phyloP scores from a whole-genome alignment of 768 basidiomycete species.

The Pilatotrama ljubarskyi region DNA sequence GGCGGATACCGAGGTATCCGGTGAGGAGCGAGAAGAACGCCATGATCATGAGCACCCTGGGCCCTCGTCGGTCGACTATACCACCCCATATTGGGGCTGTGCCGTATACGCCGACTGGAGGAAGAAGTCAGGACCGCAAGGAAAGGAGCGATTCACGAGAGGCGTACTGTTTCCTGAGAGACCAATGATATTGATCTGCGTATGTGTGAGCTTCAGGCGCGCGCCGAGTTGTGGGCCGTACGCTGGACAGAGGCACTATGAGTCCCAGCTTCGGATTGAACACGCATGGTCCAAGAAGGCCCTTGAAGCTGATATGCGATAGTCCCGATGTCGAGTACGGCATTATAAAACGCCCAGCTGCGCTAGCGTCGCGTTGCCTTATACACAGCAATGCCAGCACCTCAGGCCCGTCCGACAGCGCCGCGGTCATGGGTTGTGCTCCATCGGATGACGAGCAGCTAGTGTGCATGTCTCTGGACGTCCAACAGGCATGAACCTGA shows the following conservation, averaged over 20 bases:
- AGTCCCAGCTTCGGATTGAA: neutral
- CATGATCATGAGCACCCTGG: conserved; percentile 60
- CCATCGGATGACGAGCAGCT: too few species aligned
- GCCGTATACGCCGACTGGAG: conserved; percentile 71
- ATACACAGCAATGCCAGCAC: neutral
- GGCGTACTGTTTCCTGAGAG: conserved; percentile 73
- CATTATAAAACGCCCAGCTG: neutral
- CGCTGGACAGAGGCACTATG: conserved; percentile 42
- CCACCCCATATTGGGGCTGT: conserved; percentile 79
- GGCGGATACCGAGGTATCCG: conserved; percentile 76
- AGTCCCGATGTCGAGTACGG: neutral
- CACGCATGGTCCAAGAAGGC: too few species aligned
- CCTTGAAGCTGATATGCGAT: too few species aligned
- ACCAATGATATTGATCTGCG: conserved; percentile 78
- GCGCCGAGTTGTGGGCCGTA: conserved; percentile 86
- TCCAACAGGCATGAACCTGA: too few species aligned
- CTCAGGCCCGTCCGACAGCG: neutral
- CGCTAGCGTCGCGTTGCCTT: neutral
- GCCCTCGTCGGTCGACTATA: conserved; percentile 73
- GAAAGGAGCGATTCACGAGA: neutral
- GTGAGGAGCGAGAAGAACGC: conserved; percentile 60
- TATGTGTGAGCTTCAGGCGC: conserved; percentile 74
- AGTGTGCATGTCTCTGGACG: too few species aligned
- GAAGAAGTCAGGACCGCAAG: neutral
- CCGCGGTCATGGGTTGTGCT: too few species aligned